A percentile compares a stretch with the other conserved stretches of the same genome.
Conservation (phyloP, 1,139 yeast species). For the Suhomyces wounanorum region DNA sequence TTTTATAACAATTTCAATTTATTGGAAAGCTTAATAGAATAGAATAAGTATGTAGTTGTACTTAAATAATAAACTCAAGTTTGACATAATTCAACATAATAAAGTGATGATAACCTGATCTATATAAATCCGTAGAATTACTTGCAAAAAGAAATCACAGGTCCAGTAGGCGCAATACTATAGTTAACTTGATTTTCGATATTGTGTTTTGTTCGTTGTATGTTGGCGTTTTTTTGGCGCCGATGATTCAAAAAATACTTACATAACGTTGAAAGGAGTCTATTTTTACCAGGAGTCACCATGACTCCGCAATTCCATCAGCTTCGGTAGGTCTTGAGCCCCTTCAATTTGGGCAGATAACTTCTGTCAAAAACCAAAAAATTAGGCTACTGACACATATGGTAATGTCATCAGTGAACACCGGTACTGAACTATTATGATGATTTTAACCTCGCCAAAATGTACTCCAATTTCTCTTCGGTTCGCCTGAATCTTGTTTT, state of each 20-base stretch:
- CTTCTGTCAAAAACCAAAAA: neutral
- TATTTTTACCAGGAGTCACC: slow-evolving; percentile 1
- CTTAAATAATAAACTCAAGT: neutral
- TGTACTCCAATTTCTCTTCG: neutral
- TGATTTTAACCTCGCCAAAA: neutral
- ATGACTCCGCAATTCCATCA: slow-evolving; percentile 2
- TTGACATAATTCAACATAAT: neutral
- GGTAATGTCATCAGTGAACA: too few relatives aligned
- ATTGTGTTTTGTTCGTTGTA: slow-evolving; percentile 1
- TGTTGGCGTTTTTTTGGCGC: slow-evolving; percentile 2
- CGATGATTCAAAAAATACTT: slow-evolving; percentile 1
- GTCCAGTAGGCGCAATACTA: neutral
- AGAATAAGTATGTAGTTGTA: neutral
- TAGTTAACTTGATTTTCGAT: neutral
- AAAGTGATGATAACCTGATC: neutral
- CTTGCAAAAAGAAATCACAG: neutral
- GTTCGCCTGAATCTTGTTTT: neutral
- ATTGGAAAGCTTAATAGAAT: neutral
- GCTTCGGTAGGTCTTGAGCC: slow-evolving; percentile 4
- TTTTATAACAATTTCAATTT: neutral
- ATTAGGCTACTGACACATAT: neutral
- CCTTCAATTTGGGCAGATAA: neutral
- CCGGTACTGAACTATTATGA: too few relatives aligned
- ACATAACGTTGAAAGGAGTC: neutral
- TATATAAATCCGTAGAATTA: neutral